Base-by-base conservation (phyloP, 2,329 filamentous ascomycete genomes). In the Colletotrichum sidae region DNA sequence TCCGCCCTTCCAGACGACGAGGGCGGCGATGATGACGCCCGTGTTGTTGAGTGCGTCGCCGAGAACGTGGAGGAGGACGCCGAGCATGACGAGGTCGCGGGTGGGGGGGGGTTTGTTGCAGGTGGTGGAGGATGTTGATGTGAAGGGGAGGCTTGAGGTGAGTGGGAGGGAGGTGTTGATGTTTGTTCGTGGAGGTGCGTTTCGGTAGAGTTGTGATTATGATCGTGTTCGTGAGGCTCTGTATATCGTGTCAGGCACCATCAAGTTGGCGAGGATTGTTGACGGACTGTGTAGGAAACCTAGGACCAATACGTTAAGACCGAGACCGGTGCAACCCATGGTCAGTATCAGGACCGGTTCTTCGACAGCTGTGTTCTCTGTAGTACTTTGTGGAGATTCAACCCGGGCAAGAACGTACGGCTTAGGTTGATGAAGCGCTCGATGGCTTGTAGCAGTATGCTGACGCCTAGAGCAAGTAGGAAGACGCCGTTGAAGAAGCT, bases 401-500 rank as follows among this genome's bases (percentile, higher is more conserved):
- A 33, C 10, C 25, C 34, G 13, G n/a, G 4, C 34, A 6, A 12
- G n/a, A 9, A 74, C 81, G 67, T 72, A 87, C 85, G 76, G 67
- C 86, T 75, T 4, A 90, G 72, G 4, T 83, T 78, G 17, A 90
- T 81, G 71, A 92, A 92, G 41, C 91, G 82, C 75, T 94, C 90
- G 55, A 94, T 83, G 0, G 91, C 89, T 72, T 94, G 91, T 3
- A 94, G 78, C 39, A 91, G 84, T 54, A 94, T 92, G 74, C 90
- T 92, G 41, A 93, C 76, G 1, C 90, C 90, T 2, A 94, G 79
- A 1, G 90, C 91, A 13, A 93, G 76, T 1, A 94, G 82, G 64
- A 94, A 92, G 1, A 90, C 88, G 12, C 91, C 91, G 71, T 94
- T 94, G 83, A 94, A 94, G 76, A 94, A 94, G 25, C 90, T 90